Evolutionary conservation across 148 eudicot species (phyloP).

Genomic region (Rhododendron vialii): DNA sequence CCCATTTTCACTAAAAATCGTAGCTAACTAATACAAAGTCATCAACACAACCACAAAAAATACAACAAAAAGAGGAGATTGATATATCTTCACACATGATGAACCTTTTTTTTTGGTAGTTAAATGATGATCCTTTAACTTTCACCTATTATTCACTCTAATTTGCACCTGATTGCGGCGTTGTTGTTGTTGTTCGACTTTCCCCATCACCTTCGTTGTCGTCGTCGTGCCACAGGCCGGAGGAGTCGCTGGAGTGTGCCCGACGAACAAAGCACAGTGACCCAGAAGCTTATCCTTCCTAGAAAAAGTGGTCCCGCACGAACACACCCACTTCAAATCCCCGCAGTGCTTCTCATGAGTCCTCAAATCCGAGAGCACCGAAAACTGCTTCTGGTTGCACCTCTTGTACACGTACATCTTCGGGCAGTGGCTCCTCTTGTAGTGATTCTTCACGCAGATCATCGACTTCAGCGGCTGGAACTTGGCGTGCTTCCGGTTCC

Average conservation of each 20-base stretch:
- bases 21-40: not conserved
- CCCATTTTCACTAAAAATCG: not conserved
- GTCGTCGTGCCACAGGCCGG: not conserved
- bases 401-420: constrained; percentile 80
- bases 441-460: constrained; percentile 87
- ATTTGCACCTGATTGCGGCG: not conserved
- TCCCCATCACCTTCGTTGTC: not conserved
- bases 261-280: constrained; percentile 69
- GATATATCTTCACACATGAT: not conserved
- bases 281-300: constrained; percentile 95
- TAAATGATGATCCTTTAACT: not conserved
- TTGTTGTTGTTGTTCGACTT: not conserved
- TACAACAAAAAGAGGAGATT: not conserved
- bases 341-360: constrained; percentile 97
- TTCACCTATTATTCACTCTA: not conserved
- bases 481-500: constrained; percentile 71
- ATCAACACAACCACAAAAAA: not conserved
- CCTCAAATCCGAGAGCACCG: constrained; percentile 72
- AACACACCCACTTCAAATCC: constrained; percentile 70
- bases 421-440: constrained; percentile 89
- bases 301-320: constrained; percentile 86
- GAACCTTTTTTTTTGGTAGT: no score
- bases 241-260: constrained; percentile 49
- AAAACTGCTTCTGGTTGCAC: constrained; percentile 65
- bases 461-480: constrained; percentile 84